Conservation (phyloP, 2,329 filamentous ascomycete species). For the Pezicula radicicola region DNA sequence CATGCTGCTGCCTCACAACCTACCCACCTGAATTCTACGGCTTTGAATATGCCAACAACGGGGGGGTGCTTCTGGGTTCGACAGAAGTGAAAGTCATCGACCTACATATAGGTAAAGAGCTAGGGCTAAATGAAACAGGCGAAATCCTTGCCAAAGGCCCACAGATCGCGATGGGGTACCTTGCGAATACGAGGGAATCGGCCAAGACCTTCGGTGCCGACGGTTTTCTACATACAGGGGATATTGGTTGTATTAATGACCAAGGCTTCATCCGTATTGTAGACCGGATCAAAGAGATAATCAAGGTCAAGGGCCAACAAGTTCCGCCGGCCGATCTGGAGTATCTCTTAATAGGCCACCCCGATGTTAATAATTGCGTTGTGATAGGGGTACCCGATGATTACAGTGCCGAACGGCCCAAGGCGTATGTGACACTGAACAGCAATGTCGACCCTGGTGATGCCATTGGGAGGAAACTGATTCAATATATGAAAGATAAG, state of each 20-base stretch:
- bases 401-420: conserved; percentile 52
- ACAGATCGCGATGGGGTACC: conserved; percentile 16
- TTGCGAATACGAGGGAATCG: conserved; percentile 9
- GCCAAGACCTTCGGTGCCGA: conserved; percentile 6
- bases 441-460: conserved; percentile 12
- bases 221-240: conserved; percentile 14
- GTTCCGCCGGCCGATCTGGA: conserved; percentile 64
- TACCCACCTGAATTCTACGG: conserved; percentile 53
- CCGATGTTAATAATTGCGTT: conserved; percentile 53
- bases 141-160: conserved; percentile 47
- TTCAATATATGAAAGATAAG: conserved; percentile 48
- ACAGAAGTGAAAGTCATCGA: conserved; percentile 60
- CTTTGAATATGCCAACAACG: conserved; percentile 54
- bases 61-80: conserved; percentile 52
- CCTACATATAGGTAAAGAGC: conserved; percentile 47
- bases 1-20: conserved; percentile 59
- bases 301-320: conserved; percentile 63
- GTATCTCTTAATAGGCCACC: conserved; percentile 56
- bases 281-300: conserved; percentile 66
- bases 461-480: conserved; percentile 36
- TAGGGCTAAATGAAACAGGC: conserved; percentile 47
- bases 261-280: conserved; percentile 38
- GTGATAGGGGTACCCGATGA: conserved; percentile 52
- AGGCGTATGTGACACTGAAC: conserved; percentile 53
- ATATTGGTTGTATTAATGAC: conserved; percentile 9